Evolutionary conservation across 108 stramenopile genomes (phyloP).

Genomic region (Thalassiosira profunda): DNA sequence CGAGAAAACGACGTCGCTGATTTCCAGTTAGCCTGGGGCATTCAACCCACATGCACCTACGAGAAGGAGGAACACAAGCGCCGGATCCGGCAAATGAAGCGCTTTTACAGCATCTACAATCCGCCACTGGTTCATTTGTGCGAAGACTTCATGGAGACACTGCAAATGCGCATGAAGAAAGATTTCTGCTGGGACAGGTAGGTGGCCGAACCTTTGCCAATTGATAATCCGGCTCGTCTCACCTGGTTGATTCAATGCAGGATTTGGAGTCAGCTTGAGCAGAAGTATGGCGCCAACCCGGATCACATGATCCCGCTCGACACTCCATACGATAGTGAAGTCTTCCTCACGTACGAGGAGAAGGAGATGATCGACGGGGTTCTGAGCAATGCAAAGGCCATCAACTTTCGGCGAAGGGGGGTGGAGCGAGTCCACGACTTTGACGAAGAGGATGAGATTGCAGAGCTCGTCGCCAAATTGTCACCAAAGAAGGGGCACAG

Average conservation of each 20-base stretch:
- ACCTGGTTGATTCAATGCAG: too few species aligned
- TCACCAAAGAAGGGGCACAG: constrained; percentile 3
- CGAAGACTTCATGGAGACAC: constrained; percentile 43
- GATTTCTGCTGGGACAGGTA: constrained; percentile 39
- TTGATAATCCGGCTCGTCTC: too few species aligned
- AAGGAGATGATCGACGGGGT: constrained; percentile 45
- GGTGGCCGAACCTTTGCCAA: too few species aligned
- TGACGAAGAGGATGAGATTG: constrained; percentile 46
- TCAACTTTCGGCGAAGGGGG: constrained; percentile 15
- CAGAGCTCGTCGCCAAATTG: constrained; percentile 25
- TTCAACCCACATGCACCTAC: constrained; percentile 43
- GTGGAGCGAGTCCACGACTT: constrained; percentile 25
- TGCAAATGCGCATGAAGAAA: constrained; percentile 29
- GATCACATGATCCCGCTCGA: constrained; percentile 55
- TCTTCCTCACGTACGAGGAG: constrained; percentile 42
- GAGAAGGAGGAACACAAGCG: constrained; percentile 39
- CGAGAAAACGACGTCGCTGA: constrained; percentile 53
- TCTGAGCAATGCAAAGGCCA: constrained; percentile 32
- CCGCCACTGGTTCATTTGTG: constrained; percentile 42
- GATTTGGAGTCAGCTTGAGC: constrained; percentile 43
- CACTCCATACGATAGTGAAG: constrained; percentile 33
- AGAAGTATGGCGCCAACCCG: constrained; percentile 55
- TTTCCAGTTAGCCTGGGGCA: constrained; percentile 68
- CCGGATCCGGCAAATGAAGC: constrained; percentile 32
- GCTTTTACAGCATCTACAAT: constrained; percentile 61